Evolutionary conservation across 1,284 basidiomycete genomes (phyloP), one percentile per base, ranked within the genome.

Genomic region (Trametes pubescens): DNA sequence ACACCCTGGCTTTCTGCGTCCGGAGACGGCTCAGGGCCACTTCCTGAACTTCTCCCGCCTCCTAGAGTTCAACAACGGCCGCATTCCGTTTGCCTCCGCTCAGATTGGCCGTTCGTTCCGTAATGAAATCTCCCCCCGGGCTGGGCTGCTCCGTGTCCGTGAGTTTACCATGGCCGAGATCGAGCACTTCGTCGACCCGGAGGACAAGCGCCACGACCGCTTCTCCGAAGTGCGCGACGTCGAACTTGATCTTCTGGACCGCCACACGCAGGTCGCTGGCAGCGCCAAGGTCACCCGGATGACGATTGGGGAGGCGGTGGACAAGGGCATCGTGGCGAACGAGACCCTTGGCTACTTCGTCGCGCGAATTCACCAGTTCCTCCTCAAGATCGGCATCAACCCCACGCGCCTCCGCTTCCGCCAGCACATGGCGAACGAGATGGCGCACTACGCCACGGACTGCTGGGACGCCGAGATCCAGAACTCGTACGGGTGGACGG

Each of bases 131-230:
- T 96, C 95, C 7, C 98, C 98, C 29, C 92, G 95, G 62, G 95
- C 96, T 59, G 98, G 97, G 64, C 85, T 99, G 52, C 85, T 99
- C 57, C 95, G 98, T 69, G 98, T 99, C 47, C 92, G 97, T 69
- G 98, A 99, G 78, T 99, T 99, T 81, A 98, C 94, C 40, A 98
- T 99, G 97, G 98, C 96, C 59, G 98, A 99, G 82, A 98, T 99
- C 77, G 98, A 99, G 81, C 97, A 99, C 82, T 99, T 85, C 73
- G 97, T 99, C 71, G 97, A 99, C 81, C 98, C 97, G 8, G 84
- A 87, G 59, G 91, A 98, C 83, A 99, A 99, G 83, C 81, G 79
- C 24, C 98, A 99, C 79, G 82, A 86, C 26, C 87, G 90, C 38
- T 99, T 99, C 84, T 76, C 77, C 64, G 94, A 97, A 72, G 89